These are phyloP conservation scores for Trichosporon sp. DNA, from an alignment of 1,284 basidiomycete genomes.

Conservation along the genomic window DNA sequence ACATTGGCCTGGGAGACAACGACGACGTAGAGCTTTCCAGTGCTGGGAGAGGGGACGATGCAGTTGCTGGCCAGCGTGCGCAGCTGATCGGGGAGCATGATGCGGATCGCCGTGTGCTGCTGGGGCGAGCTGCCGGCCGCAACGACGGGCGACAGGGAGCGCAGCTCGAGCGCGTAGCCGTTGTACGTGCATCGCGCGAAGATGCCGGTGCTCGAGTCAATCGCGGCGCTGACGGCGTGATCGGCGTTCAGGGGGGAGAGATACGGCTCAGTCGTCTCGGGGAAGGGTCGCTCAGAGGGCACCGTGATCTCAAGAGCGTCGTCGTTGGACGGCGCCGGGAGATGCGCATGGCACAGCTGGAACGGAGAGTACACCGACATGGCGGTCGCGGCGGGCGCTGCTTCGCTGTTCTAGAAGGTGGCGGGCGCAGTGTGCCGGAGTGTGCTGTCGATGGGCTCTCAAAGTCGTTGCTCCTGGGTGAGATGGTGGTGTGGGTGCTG, in stretches of 20 bases:
- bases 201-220: slow-evolving; percentile 60
- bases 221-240: slow-evolving; percentile 65
- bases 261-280: slow-evolving; percentile 40
- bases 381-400: not conserved
- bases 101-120: slow-evolving; percentile 58
- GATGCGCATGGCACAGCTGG: slow-evolving; percentile 38
- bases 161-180: slow-evolving; percentile 68
- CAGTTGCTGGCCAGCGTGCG: slow-evolving; percentile 50
- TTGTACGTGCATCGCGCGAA: slow-evolving; percentile 69
- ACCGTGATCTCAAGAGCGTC: slow-evolving; percentile 30
- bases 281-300: slow-evolving; percentile 51
- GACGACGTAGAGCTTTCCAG: slow-evolving; percentile 63
- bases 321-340: slow-evolving; percentile 27
- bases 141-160: slow-evolving; percentile 56
- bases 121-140: slow-evolving; percentile 28
- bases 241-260: slow-evolving; percentile 60
- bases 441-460: not conserved
- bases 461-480: not conserved
- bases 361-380: slow-evolving; percentile 32
- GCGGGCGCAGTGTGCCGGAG: not conserved
- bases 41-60: slow-evolving; percentile 56
- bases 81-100: slow-evolving; percentile 69
- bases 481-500: not conserved
- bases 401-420: not conserved
- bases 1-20: slow-evolving; percentile 64